Base-by-base conservation (phyloP, 2,329 filamentous ascomycete species). In the Paramyrothecium roridum region DNA sequence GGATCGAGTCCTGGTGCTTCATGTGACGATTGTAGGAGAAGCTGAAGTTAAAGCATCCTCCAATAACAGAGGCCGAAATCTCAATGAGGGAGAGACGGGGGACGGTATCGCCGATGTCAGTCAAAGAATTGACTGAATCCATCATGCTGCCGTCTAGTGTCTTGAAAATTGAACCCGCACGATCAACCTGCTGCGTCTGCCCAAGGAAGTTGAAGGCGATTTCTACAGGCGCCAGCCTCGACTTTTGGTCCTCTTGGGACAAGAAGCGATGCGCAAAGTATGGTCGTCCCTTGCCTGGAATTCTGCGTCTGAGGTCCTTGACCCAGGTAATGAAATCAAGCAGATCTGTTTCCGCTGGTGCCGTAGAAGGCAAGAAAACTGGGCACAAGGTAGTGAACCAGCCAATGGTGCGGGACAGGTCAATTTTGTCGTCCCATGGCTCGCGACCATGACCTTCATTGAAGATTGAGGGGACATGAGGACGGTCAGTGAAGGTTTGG, bases 401-500 rank as follows among this genome's bases (percentile, higher is more conserved):
- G 3, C 49, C 49, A 11, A 51, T 30, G 13, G 49, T 51, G 8
- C 49, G 49, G 6, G 49, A 51, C 4, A 51, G 49, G 33, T 51
- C 49, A n/a, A 70, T 50, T 6, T 52, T 45, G 7, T 59, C 43
- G 49, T 62, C 57, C 64, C 63, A 69, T 1, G 67, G 47, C 48
- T 71, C 66, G 23, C 69, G 61, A 8, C 67, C 69, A 34, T 71
- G 49, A 3, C 61, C 64, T 50, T 71, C 68, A 19, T 53, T 62
- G 50, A 62, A 67, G 2, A 71, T 57, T 16, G 59, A 45, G 2
- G 68, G 67, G 1, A 52, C 11, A 4, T 54, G 20, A 43, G 20
- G 30, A 8, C 65, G 59, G 48, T 67, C 62, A 1, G 47, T n/a
- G 54, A 72, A 72, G 4, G 52, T 53, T 12, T 53, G 30, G 13